Evolutionary conservation across 768 basidiomycete species (phyloP).

Genomic region (Podaxis sp.): DNA sequence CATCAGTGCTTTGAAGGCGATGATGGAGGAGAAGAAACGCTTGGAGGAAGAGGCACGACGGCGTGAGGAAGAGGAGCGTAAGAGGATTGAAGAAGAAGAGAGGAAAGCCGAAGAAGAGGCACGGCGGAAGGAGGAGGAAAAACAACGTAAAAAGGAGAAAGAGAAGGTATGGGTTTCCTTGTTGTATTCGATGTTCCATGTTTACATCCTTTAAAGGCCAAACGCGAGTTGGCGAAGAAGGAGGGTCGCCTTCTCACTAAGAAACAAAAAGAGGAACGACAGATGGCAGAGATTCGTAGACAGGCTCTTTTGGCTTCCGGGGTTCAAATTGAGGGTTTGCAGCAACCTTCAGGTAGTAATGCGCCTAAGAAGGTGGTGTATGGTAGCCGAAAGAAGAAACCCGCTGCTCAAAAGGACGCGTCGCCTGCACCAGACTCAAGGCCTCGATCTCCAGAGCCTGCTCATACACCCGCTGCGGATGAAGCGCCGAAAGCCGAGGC

Average conservation of each 20-base stretch:
- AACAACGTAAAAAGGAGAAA: conserved; percentile 81
- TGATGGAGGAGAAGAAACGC: conserved; percentile 91
- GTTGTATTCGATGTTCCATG: not conserved
- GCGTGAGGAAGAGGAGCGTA: conserved; percentile 74
- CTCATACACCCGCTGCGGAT: conserved; percentile 25
- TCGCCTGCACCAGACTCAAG: conserved; percentile 57
- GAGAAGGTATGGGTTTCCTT: conserved; percentile 60
- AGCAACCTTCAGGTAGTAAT: conserved; percentile 47
- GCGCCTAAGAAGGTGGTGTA: conserved; percentile 77
- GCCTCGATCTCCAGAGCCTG: conserved; percentile 48
- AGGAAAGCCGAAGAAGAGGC: conserved; percentile 75
- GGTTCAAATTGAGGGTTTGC: conserved; percentile 87
- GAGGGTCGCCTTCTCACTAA: conserved; percentile 95
- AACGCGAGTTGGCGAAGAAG: conserved; percentile 87
- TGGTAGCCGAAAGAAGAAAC: conserved; percentile 81
- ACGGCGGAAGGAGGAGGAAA: conserved; percentile 77
- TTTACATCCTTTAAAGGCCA: conserved; percentile 52
- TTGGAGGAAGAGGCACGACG: conserved; percentile 81
- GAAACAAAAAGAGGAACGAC: conserved; percentile 93
- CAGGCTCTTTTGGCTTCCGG: conserved; percentile 90
- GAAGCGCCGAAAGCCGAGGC: conserved; percentile 30
- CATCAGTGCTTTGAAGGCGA: conserved; percentile 80
- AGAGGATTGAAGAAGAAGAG: conserved; percentile 89
- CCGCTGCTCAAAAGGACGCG: conserved; percentile 46
- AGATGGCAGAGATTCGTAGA: conserved; percentile 86